Conservation (phyloP, 78 protist genomes). For the Anaeramoeba flamelloides region DNA sequence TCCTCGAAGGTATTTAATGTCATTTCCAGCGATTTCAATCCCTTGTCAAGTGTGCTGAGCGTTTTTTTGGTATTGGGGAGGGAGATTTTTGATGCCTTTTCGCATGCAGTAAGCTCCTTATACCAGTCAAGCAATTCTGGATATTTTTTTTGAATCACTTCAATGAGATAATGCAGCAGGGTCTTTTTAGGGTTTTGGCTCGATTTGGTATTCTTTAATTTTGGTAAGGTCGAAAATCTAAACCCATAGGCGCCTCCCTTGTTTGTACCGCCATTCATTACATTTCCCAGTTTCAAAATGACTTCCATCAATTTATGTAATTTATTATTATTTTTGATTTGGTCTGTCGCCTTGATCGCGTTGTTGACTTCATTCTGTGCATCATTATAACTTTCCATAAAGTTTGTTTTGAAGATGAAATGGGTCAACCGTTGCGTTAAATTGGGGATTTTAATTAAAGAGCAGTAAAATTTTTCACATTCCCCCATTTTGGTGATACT, state of each 20-base stretch:
- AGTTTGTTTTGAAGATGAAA: constrained; percentile 1
- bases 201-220: not conserved
- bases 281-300: constrained; percentile 8
- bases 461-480: constrained; percentile 11
- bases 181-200: not conserved
- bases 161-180: not conserved
- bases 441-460: not conserved
- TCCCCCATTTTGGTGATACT: not conserved
- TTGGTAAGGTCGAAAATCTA: not conserved
- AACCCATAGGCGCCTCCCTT: constrained; percentile 13
- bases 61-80: too few relatives aligned
- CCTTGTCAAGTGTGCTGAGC: too few relatives aligned
- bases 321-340: not conserved
- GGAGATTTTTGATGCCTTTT: not conserved
- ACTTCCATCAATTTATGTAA: not conserved
- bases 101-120: not conserved
- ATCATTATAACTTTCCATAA: not conserved
- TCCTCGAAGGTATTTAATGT: too few relatives aligned
- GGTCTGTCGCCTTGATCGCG: not conserved
- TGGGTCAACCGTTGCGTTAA: not conserved
- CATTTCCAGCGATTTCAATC: too few relatives aligned
- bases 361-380: not conserved
- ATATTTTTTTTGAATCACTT: not conserved
- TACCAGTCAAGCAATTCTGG: not conserved
- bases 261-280: constrained; percentile 12